These are phyloP conservation scores for Citrus australasica DNA, from an alignment of 345 rosid species.

Conservation along the genomic window DNA sequence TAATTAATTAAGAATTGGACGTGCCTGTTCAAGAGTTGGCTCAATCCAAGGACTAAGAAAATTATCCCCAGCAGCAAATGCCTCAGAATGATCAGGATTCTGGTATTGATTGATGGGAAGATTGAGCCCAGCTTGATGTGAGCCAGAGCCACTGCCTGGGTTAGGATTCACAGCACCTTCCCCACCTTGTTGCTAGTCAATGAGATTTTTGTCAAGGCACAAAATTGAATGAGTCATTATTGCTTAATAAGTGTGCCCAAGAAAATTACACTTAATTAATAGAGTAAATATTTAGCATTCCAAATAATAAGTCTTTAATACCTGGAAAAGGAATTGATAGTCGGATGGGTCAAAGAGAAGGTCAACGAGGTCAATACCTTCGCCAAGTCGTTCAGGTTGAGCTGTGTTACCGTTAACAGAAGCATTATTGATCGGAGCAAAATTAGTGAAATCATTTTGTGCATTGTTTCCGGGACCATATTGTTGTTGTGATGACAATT, in stretches of 20 bases:
- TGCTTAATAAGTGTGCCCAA: not conserved
- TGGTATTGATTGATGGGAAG: not conserved
- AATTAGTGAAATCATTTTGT: not conserved
- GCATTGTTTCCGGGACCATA: conserved; percentile 5
- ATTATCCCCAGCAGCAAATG: not conserved
- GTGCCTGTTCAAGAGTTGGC: conserved; percentile 25
- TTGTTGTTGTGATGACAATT: not conserved
- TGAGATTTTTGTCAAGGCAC: not conserved
- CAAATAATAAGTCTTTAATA: not conserved
- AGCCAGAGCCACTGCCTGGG: not conserved
- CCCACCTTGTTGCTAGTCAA: conserved; percentile 12
- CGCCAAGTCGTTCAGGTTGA: not conserved
- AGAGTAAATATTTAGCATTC: not conserved
- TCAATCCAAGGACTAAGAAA: not conserved
- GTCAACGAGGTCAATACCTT: not conserved
- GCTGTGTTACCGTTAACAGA: not conserved
- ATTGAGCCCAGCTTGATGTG: not conserved
- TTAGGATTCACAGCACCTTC: not conserved
- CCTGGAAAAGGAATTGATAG: conserved; percentile 8
- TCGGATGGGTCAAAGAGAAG: not conserved
- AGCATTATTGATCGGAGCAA: not conserved
- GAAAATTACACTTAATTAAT: not conserved
- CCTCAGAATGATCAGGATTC: not conserved
- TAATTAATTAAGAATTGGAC: not conserved
- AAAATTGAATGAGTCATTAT: not conserved